Conservation (phyloP, 108 stramenopile genomes). For the Skeletonema grethae region DNA sequence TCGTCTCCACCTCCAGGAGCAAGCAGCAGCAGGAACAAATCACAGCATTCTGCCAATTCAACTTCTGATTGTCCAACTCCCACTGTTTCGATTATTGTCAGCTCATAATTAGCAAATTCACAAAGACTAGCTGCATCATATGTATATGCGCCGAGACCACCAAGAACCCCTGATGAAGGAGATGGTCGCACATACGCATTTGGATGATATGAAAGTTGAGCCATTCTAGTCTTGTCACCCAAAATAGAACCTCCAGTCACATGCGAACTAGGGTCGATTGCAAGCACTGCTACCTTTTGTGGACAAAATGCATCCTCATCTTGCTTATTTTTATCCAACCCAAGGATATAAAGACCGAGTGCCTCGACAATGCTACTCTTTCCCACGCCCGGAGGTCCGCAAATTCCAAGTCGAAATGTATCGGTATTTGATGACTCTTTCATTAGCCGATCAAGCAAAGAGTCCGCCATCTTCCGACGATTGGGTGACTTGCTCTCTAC, state of each 20-base stretch:
- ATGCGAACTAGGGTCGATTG: conserved; percentile 90
- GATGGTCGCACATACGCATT: conserved; percentile 94
- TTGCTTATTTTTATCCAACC: conserved; percentile 19
- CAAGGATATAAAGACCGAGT: conserved; percentile 70
- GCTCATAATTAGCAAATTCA: conserved; percentile 85
- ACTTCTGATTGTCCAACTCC: conserved; percentile 97
- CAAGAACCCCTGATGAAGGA: conserved; percentile 88
- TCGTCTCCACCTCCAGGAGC: conserved; percentile 97
- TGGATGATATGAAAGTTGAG: conserved; percentile 74
- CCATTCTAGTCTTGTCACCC: conserved; percentile 98
- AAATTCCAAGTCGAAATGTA: conserved; percentile 79
- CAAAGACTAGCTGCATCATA: conserved; percentile 93
- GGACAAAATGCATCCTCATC: conserved; percentile 1
- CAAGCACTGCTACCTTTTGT: conserved; percentile 82
- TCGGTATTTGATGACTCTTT: conserved; percentile 10
- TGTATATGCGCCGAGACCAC: conserved; percentile 92
- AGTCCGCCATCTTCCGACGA: conserved; percentile 60
- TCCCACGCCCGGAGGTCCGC: conserved; percentile 75
- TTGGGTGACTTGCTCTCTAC: conserved; percentile 65
- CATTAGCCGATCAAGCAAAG: conserved; percentile 52
- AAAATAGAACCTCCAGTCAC: conserved; percentile 95
- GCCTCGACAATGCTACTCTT: conserved; percentile 63
- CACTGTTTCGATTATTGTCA: conserved; percentile 96
- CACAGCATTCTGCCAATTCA: conserved; percentile 85
- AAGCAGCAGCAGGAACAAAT: conserved; percentile 88